These are phyloP conservation scores for Nyctanthes arbortristis DNA, from an alignment of 257 asterid species.

Conservation along the genomic window DNA sequence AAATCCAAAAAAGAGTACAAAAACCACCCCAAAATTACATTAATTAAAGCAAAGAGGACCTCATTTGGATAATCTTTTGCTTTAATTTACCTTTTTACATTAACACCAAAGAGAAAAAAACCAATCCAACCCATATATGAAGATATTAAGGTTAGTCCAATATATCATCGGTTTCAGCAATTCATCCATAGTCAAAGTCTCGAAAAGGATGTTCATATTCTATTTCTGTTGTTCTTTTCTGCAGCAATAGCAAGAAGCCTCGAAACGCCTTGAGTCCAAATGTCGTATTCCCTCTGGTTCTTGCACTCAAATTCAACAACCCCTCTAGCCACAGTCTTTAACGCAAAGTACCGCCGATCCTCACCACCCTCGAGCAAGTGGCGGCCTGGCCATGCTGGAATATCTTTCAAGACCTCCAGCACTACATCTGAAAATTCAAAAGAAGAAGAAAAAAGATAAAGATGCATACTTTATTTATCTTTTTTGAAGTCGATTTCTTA, in stretches of 20 bases:
- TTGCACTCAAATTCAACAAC: constrained; percentile 88
- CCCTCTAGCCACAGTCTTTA: constrained; percentile 76
- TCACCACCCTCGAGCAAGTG: constrained; percentile 91
- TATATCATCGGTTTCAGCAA: constrained; percentile 23
- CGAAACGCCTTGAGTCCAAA: constrained; percentile 96
- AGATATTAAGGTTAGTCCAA: constrained; percentile 33
- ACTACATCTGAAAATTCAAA: constrained; percentile 68
- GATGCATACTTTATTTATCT: constrained; percentile 33
- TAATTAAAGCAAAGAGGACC: constrained; percentile 32
- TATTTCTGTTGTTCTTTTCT: constrained; percentile 66
- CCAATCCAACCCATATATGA: constrained; percentile 43
- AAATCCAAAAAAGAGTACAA: constrained; percentile 22
- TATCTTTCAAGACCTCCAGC: constrained; percentile 70
- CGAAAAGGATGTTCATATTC: constrained; percentile 29
- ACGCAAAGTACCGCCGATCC: constrained; percentile 68
- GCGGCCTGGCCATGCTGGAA: constrained; percentile 96
- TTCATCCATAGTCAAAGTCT: neutral
- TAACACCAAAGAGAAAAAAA: constrained; percentile 22
- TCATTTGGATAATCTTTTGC: constrained; percentile 37
- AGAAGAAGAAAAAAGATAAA: constrained; percentile 18
- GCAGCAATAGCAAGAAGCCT: constrained; percentile 76
- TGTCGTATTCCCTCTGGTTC: constrained; percentile 79
- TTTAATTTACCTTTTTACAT: constrained; percentile 35
- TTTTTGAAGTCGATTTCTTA: constrained; percentile 22
- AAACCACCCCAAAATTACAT: constrained; percentile 41